phyloP scores from a whole-genome alignment of 2,329 filamentous ascomycete species.

The Amesomyces nigricolor region DNA sequence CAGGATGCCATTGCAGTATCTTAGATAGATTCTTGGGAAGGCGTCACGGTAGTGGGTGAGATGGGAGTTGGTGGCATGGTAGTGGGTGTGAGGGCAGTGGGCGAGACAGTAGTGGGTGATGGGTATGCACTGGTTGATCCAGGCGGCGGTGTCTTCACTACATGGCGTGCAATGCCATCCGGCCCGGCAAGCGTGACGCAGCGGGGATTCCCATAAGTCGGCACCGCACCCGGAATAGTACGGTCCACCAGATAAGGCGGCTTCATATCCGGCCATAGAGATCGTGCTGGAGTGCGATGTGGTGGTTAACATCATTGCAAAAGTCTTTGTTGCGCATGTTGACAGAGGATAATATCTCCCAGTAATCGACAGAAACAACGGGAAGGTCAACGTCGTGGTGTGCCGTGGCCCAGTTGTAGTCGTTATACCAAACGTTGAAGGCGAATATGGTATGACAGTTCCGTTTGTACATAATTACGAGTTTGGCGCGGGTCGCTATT shows the following conservation, averaged over 20 bases:
- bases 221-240: background rate
- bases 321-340: background rate
- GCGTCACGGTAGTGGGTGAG: no score
- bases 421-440: background rate
- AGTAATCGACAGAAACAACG: background rate
- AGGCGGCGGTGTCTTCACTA: background rate
- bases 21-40: no score
- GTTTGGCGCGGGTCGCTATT: no score
- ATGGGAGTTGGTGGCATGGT: no score
- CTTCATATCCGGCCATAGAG: background rate
- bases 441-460: background rate
- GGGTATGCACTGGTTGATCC: background rate
- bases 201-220: background rate
- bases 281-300: background rate
- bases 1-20: no score
- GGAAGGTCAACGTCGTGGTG: background rate
- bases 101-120: background rate
- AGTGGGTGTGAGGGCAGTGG: no score
- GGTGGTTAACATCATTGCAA: background rate
- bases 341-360: background rate
- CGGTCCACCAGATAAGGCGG: background rate
- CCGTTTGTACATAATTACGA: background rate
- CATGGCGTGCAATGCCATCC: background rate
- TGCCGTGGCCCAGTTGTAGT: background rate
- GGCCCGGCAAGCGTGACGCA: background rate